These are phyloP conservation scores for Colletotrichum zoysiae DNA, from an alignment of 2,329 filamentous ascomycete genomes.

Conservation along the genomic window DNA sequence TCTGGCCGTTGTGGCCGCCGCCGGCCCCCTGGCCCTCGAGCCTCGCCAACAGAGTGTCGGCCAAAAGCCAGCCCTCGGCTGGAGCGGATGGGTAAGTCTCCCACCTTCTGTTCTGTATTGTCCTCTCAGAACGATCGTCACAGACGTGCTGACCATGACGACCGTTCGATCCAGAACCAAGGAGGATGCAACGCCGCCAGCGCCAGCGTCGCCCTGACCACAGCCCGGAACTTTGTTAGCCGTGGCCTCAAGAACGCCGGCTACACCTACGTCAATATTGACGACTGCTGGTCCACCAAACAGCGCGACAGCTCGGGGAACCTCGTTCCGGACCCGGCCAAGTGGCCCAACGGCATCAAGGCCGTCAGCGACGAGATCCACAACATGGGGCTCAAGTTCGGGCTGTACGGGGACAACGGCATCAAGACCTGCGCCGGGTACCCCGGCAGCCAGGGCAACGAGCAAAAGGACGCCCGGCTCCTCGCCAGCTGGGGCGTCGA, in stretches of 20 bases:
- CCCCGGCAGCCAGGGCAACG: constrained; percentile 44
- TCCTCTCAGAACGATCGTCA: not conserved
- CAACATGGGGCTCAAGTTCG: constrained; percentile 52
- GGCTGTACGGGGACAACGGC: constrained; percentile 57
- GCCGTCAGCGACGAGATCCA: constrained; percentile 52
- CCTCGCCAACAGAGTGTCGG: not conserved
- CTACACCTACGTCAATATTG: constrained; percentile 48
- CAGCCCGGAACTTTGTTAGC: constrained; percentile 34
- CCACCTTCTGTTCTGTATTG: not conserved
- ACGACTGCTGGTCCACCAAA: constrained; percentile 52
- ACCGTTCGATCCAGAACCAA: not conserved
- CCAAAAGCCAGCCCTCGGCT: not conserved
- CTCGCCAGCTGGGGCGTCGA: constrained; percentile 66
- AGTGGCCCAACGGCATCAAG: constrained; percentile 54
- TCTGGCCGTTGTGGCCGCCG: not conserved
- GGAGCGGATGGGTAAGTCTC: not conserved
- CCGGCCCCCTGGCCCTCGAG: not conserved
- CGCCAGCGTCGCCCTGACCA: not conserved
- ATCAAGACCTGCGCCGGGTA: constrained; percentile 62
- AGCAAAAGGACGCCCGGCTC: constrained; percentile 62
- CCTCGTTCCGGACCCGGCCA: constrained; percentile 48
- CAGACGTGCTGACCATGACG: not conserved
- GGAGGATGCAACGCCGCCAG: constrained; percentile 3
- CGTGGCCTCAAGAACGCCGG: constrained; percentile 46
- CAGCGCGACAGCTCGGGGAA: constrained; percentile 43